These are phyloP conservation scores for Podospora comata DNA, from an alignment of 495 filamentous ascomycete species.

Conservation along the genomic window DNA sequence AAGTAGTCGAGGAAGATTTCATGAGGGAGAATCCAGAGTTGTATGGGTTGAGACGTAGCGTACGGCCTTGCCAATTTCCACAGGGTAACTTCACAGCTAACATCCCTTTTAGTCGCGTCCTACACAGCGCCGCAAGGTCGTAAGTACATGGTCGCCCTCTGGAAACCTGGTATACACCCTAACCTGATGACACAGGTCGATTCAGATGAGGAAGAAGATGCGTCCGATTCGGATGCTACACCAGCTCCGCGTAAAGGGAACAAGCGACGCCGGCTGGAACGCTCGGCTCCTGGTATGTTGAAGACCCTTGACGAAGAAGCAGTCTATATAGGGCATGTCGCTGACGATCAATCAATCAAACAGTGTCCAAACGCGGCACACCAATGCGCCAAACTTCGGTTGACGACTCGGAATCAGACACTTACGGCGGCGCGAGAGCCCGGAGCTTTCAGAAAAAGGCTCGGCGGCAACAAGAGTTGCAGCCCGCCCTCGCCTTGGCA, in stretches of 20 bases:
- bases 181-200: constrained; percentile 54
- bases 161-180: constrained; percentile 11
- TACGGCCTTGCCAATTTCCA: constrained; percentile 43
- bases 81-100: constrained; percentile 32
- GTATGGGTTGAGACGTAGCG: constrained; percentile 89
- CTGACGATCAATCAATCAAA: background rate
- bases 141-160: constrained; percentile 33
- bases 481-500: constrained; percentile 60
- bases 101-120: constrained; percentile 46
- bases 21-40: constrained; percentile 92
- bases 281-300: constrained; percentile 48
- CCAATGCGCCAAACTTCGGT: constrained; percentile 56
- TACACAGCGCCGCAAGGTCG: constrained; percentile 49
- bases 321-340: background rate
- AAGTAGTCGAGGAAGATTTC: constrained; percentile 67
- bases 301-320: background rate
- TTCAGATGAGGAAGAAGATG: constrained; percentile 69
- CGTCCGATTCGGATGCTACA: constrained; percentile 64
- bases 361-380: constrained; percentile 66
- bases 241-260: constrained; percentile 46
- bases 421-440: constrained; percentile 70
- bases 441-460: constrained; percentile 65
- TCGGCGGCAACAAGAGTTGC: constrained; percentile 61
- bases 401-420: constrained; percentile 66
- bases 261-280: constrained; percentile 50